Conservation (phyloP, 2,329 filamentous ascomycete genomes). For the Chrysoporthe cubensis region DNA sequence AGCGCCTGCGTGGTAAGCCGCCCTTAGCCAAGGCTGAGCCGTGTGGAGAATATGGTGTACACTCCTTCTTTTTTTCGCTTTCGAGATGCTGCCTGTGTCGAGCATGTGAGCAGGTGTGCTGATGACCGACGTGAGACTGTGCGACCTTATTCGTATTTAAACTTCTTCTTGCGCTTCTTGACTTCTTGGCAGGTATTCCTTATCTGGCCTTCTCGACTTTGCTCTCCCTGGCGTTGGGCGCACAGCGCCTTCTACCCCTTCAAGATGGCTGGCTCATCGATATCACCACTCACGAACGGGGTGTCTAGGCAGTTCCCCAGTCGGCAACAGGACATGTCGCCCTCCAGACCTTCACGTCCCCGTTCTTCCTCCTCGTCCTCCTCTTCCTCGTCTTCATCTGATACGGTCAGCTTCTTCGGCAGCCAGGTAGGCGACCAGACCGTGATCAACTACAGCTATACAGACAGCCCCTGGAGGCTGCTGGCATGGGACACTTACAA, state of each 20-base stretch:
- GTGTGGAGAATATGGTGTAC: conserved; percentile 14
- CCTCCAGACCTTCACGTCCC: conserved; percentile 4
- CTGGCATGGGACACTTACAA: conserved; percentile 57
- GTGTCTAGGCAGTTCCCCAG: not conserved
- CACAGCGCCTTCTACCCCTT: not conserved
- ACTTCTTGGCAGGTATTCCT: not conserved
- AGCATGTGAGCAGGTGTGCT: not conserved
- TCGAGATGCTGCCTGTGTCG: not conserved
- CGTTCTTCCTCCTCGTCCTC: not conserved
- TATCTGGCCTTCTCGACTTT: not conserved
- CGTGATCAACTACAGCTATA: conserved; percentile 66
- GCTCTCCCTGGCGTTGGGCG: conserved; percentile 3
- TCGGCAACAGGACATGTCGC: not conserved
- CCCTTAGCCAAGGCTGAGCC: conserved; percentile 3
- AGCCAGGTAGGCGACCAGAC: conserved; percentile 61
- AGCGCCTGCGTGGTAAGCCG: conserved; percentile 10
- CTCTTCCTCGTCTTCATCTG: not conserved
- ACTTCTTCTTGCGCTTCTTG: not conserved
- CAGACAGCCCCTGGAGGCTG: conserved; percentile 56
- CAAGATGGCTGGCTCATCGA: conserved; percentile 7
- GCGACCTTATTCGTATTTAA: not conserved
- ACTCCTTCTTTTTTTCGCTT: conserved; percentile 4
- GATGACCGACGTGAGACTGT: not conserved
- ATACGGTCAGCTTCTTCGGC: conserved; percentile 51
- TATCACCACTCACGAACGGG: not conserved